These are phyloP conservation scores for Galeopsis tetrahit DNA, from an alignment of 257 asterid species.

Conservation along the genomic window DNA sequence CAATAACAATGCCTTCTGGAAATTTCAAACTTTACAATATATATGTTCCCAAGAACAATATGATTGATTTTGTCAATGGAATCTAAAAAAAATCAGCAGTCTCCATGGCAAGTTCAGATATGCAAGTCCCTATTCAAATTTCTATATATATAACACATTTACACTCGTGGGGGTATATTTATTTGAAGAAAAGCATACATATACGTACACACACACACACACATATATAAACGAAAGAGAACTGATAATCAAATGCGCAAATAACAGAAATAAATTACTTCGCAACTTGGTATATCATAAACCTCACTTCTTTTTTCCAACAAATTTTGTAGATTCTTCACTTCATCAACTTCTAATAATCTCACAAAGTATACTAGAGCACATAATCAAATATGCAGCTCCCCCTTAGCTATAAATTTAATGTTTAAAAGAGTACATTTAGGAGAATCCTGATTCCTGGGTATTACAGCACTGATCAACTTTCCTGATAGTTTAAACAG, in stretches of 20 bases:
- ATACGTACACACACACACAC: too few species aligned
- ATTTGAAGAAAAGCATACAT: not conserved
- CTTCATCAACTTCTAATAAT: constrained; percentile 1
- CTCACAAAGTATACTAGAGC: constrained; percentile 10
- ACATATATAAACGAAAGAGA: not conserved
- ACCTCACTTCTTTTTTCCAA: not conserved
- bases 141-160: not conserved
- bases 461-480: not conserved
- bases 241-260: constrained; percentile 17
- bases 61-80: constrained; percentile 14
- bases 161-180: not conserved
- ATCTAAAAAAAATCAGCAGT: constrained; percentile 18
- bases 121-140: constrained; percentile 23
- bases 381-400: constrained; percentile 4
- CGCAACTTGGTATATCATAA: not conserved
- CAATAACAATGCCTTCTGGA: constrained; percentile 22
- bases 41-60: constrained; percentile 20
- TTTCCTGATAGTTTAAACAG: constrained; percentile 16
- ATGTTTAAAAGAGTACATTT: not conserved
- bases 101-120: constrained; percentile 17
- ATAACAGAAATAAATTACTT: constrained; percentile 11
- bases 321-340: constrained; percentile 17
- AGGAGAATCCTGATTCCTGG: not conserved
- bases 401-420: not conserved
- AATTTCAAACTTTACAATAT: constrained; percentile 25